Evolutionary conservation across 2,329 filamentous ascomycete species (phyloP).

Genomic region (Pestalotiopsis sp.): DNA sequence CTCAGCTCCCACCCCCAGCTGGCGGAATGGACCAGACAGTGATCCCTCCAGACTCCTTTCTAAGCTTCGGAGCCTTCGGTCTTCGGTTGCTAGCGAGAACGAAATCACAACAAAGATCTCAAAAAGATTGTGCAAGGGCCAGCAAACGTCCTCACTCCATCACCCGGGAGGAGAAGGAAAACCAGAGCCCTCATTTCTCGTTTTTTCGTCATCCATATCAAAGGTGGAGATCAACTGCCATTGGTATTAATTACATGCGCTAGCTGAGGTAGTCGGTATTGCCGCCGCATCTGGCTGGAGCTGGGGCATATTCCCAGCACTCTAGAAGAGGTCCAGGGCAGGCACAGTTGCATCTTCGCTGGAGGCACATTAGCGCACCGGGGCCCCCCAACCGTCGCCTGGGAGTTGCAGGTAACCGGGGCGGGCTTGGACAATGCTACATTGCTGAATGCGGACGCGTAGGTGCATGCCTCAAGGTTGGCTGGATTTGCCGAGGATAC

Average conservation of each 20-base stretch:
- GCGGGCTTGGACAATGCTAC: too few relatives aligned
- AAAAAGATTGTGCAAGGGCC: not conserved
- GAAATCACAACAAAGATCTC: not conserved
- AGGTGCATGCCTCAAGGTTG: too few relatives aligned
- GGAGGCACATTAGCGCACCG: too few relatives aligned
- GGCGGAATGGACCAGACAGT: constrained; percentile 3
- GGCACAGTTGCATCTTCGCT: too few relatives aligned
- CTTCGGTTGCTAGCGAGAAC: not conserved
- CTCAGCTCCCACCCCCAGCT: not conserved
- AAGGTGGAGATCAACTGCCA: constrained; percentile 2
- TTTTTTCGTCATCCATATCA: constrained; percentile 2
- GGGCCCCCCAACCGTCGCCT: too few relatives aligned
- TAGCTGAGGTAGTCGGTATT: not conserved
- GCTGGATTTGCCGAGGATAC: too few relatives aligned
- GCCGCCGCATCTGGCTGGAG: too few relatives aligned
- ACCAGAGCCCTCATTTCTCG: not conserved
- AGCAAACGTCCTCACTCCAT: not conserved
- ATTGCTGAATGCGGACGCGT: too few relatives aligned
- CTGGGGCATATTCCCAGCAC: too few relatives aligned
- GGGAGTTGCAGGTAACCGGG: too few relatives aligned
- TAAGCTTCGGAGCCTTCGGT: not conserved
- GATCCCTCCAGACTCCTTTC: not conserved
- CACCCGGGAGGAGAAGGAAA: not conserved
- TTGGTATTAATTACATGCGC: not conserved
- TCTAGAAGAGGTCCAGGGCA: too few relatives aligned